Percentiles rank a stretch among this genome's conserved stretches.
phyloP scores from a whole-genome alignment of 164 flowering plant species.

The Magnolia sinica region DNA sequence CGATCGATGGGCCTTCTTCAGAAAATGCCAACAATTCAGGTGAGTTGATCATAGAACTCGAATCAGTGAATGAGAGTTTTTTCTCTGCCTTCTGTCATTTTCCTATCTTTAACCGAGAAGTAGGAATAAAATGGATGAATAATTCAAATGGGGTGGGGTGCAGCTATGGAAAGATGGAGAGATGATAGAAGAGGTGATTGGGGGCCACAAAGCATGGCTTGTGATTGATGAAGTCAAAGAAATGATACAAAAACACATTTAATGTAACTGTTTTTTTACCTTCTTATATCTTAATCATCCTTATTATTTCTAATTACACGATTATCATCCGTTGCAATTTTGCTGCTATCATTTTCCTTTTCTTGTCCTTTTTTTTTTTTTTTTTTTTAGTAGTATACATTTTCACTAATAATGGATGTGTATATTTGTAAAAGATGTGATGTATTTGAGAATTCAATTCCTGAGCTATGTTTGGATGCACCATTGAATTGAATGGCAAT shows the following conservation, averaged over 20 bases:
- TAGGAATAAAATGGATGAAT: not conserved
- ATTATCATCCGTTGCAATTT: too few species aligned
- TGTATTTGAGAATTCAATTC: too few species aligned
- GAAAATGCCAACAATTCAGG: constrained; percentile 99
- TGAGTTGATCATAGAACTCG: constrained; percentile 13
- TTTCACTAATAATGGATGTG: not conserved
- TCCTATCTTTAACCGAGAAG: not conserved
- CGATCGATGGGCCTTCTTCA: constrained; percentile 15
- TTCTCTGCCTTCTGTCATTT: not conserved
- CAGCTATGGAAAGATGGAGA: constrained; percentile 96
- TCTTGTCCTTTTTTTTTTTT: not conserved
- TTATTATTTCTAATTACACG: too few species aligned
- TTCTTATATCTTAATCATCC: not conserved
- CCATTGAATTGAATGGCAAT: too few species aligned
- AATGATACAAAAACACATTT: constrained; percentile 63
- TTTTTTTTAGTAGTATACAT: not conserved
- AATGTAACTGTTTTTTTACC: constrained; percentile 4
- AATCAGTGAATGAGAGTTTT: not conserved
- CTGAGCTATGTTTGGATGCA: too few species aligned
- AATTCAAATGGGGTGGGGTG: not conserved
- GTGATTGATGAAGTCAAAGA: constrained; percentile 83
- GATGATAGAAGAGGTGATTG: constrained; percentile 87
- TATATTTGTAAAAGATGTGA: not conserved
- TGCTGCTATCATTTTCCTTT: not conserved
- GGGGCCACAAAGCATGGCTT: constrained; percentile 94